Evolutionary conservation across 805 yeast genomes (phyloP).

Genomic region (Candida vartiovaarae): DNA sequence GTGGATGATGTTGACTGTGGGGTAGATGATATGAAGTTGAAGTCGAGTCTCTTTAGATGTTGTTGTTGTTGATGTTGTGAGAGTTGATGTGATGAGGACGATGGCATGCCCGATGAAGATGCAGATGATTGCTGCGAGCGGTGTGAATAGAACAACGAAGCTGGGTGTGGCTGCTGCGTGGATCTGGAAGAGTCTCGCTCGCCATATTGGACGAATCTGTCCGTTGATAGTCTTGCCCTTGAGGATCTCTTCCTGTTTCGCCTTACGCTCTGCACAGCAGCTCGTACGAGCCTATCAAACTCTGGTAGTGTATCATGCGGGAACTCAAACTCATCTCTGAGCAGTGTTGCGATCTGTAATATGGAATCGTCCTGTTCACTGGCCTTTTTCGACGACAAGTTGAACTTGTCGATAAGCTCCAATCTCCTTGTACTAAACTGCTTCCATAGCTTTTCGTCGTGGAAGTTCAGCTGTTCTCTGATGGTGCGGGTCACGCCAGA

Average conservation of each 20-base stretch:
- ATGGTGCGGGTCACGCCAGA: slow-evolving; percentile 36
- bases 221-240: slow-evolving; percentile 16
- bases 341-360: slow-evolving; percentile 64
- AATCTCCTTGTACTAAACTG: slow-evolving; percentile 83
- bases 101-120: neutral
- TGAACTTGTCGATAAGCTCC: slow-evolving; percentile 75
- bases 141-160: slow-evolving; percentile 1
- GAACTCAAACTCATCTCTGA: slow-evolving; percentile 74
- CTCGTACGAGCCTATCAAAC: slow-evolving; percentile 83
- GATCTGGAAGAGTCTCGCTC: slow-evolving; percentile 2
- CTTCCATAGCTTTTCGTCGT: slow-evolving; percentile 83
- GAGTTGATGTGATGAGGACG: neutral
- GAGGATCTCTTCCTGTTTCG: slow-evolving; percentile 70
- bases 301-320: slow-evolving; percentile 53
- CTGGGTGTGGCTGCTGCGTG: neutral
- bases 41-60: too few relatives aligned
- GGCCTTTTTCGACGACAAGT: slow-evolving; percentile 63
- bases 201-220: slow-evolving; percentile 17
- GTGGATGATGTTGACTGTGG: too few relatives aligned
- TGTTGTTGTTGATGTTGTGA: too few relatives aligned
- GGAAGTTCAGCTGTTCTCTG: slow-evolving; percentile 54
- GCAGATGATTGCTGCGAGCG: neutral
- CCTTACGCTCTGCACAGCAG: slow-evolving; percentile 90
- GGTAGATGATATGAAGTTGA: too few relatives aligned
- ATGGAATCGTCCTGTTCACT: slow-evolving; percentile 88